Conservation (phyloP, 2,329 filamentous ascomycete species). For the Chaetomium olivaceum region DNA sequence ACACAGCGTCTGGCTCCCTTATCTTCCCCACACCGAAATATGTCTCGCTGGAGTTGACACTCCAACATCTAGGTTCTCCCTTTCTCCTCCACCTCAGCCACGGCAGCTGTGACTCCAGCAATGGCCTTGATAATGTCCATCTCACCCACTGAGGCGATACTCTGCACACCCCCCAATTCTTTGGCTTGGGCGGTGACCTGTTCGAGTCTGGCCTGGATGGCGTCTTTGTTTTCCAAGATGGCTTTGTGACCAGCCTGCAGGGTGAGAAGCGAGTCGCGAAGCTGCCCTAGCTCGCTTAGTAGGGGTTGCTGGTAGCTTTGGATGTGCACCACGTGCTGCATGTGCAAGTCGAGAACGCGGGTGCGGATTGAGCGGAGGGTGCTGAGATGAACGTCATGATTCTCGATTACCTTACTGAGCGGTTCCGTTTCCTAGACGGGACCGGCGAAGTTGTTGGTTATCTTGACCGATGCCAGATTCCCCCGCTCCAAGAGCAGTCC, state of each 20-base stretch:
- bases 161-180: background rate
- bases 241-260: background rate
- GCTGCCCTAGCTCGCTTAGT: background rate
- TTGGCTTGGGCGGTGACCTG: background rate
- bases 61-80: background rate
- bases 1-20: no score
- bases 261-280: background rate
- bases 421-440: background rate
- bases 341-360: slow-evolving; percentile 4
- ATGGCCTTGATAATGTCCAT: background rate
- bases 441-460: background rate
- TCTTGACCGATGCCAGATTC: slow-evolving; percentile 34
- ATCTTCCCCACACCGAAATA: no score
- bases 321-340: background rate
- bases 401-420: background rate
- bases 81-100: background rate
- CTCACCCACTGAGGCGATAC: background rate
- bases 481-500: slow-evolving; percentile 46
- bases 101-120: background rate
- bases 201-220: background rate
- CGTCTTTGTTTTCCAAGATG: background rate
- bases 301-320: slow-evolving; percentile 4
- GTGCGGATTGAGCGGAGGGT: slow-evolving; percentile 5
- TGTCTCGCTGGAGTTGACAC: background rate
- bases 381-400: background rate